phyloP scores from a whole-genome alignment of 108 stramenopile genomes.

The Schizochytrium sp. region DNA sequence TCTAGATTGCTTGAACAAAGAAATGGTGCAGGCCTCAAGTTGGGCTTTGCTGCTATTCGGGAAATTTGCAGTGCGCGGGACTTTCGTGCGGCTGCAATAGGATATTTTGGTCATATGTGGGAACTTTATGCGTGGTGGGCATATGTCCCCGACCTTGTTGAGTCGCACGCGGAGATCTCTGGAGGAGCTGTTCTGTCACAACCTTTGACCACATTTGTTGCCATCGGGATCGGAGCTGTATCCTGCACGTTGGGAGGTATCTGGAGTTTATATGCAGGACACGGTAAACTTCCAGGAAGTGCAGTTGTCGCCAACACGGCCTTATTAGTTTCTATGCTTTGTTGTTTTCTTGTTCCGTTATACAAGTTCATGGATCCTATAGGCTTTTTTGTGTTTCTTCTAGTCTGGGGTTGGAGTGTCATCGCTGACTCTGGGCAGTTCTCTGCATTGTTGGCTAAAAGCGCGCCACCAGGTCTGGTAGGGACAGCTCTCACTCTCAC shows the following conservation, averaged over 20 bases:
- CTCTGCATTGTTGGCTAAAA: slow-evolving; percentile 63
- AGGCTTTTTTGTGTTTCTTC: slow-evolving; percentile 34
- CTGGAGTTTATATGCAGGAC: not conserved
- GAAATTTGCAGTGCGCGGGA: not conserved
- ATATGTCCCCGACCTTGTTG: slow-evolving; percentile 63
- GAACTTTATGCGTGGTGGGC: slow-evolving; percentile 75
- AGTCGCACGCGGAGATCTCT: slow-evolving; percentile 42
- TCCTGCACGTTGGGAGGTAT: not conserved
- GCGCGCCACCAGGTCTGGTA: slow-evolving; percentile 59
- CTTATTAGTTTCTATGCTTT: not conserved
- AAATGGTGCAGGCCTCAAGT: not conserved
- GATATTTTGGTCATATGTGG: slow-evolving; percentile 76
- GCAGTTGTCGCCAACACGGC: not conserved
- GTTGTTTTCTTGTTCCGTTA: not conserved
- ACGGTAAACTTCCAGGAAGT: not conserved
- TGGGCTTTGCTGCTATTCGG: not conserved
- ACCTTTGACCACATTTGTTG: not conserved
- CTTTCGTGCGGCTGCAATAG: slow-evolving; percentile 66
- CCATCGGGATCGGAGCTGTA: not conserved
- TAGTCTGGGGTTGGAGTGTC: slow-evolving; percentile 71
- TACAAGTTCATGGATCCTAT: not conserved
- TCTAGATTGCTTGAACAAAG: not conserved
- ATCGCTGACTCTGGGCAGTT: slow-evolving; percentile 74
- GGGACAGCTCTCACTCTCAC: slow-evolving; percentile 73
- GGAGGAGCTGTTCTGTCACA: not conserved